Conservation (phyloP, 352 stramenopile species). For the Thalassiosira livingstoniorum region DNA sequence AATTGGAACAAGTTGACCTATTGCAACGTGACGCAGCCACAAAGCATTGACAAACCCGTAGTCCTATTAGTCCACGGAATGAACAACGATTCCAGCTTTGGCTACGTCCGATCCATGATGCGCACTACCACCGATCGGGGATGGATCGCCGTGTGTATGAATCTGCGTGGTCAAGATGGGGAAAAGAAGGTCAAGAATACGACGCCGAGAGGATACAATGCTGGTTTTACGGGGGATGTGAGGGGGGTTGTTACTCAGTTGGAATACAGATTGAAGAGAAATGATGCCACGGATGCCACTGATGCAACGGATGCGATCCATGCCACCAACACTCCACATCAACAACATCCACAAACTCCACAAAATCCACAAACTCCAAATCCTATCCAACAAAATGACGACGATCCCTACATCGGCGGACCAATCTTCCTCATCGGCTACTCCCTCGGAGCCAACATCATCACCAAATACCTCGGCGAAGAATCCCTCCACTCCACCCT, state of each 20-base stretch:
- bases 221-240: constrained; percentile 78
- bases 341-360: neutral
- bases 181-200: constrained; percentile 49
- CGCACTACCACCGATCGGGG: constrained; percentile 68
- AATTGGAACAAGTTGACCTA: no score
- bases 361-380: neutral
- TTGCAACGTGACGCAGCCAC: constrained; percentile 48
- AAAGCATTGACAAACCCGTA: constrained; percentile 67
- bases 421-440: constrained; percentile 77
- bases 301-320: neutral
- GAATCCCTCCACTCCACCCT: constrained; percentile 75
- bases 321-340: neutral
- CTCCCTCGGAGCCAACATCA: constrained; percentile 76
- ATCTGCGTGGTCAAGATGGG: constrained; percentile 75
- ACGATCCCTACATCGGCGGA: constrained; percentile 37
- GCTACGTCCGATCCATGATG: constrained; percentile 80
- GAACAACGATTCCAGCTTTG: constrained; percentile 85
- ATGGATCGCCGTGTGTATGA: constrained; percentile 78
- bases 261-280: constrained; percentile 51
- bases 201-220: constrained; percentile 77
- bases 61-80: constrained; percentile 84
- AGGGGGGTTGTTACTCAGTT: constrained; percentile 67
- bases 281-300: neutral
- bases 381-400: neutral
- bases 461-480: constrained; percentile 85